Base-by-base conservation (phyloP, 805 yeast genomes). In the Sugiyamaella lignohabitans region DNA sequence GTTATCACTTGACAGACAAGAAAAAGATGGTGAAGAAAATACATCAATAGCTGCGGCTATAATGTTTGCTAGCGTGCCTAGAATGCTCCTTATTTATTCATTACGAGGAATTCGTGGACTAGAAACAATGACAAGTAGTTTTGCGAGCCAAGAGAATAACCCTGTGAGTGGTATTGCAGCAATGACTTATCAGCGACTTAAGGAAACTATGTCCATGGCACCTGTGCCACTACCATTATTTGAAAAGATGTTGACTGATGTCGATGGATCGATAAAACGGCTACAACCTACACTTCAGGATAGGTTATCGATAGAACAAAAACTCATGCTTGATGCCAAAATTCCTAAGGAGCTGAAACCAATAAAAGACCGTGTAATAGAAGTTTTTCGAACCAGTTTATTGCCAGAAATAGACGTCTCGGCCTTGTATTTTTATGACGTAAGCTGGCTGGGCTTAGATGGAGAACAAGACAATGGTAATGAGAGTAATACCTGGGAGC, bases 391-490 rank as follows among this genome's bases (percentile, higher is more conserved):
- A 14, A 66, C 67, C 11, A 63, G 65, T 38, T 62, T 73, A 16
- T 60, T 63, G 23, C 69, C 75, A 4, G 76, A 72, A 21, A 66
- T 74, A 21, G 73, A 76, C 52, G 65, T 75, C 1, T 71, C 82
- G 1, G 76, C 73, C 5, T 55, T 87, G 22, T 82, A 75, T 56
- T 78, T 80, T 52, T 78, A 80, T 57, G 79, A 83, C 54, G 78
- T 80, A 1, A 69, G 71, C 22, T 85, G 94, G 94, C 66, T 85
- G 16, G 71, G 73, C 5, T 55, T 76, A 2, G 58, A 60, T 16
- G 55, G 64, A 53, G 39, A 53, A 52, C 5, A 40, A n/a, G 53
- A 35, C 68, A 71, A n/a, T 50, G 63, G 14, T 53, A 54, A 39
- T 40, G 39, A 40, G 20, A 23, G 14, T 20, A 16, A 19, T 17